Evolutionary conservation across 495 filamentous ascomycete genomes (phyloP).

Genomic region (Lentithecium fluviatile): DNA sequence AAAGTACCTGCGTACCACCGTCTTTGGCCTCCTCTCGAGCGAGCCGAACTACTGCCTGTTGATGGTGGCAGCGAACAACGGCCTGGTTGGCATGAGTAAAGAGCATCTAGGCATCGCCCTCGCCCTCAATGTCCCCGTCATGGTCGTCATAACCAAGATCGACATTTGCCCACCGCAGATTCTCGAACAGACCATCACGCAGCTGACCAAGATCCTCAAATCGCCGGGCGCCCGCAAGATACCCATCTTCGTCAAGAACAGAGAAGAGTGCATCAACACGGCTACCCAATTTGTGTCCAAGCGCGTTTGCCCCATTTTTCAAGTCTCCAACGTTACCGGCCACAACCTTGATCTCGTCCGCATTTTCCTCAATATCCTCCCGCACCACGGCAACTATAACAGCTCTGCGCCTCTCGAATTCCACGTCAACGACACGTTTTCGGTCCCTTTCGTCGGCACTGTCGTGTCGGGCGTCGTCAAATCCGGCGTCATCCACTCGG

Average conservation of each 20-base stretch:
- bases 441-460: conserved; percentile 95
- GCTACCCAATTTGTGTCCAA: conserved; percentile 95
- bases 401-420: conserved; percentile 88
- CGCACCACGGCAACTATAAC: conserved; percentile 92
- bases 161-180: conserved; percentile 98
- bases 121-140: conserved; percentile 92
- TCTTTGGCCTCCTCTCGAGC: conserved; percentile 91
- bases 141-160: conserved; percentile 98
- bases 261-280: conserved; percentile 88
- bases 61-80: conserved; percentile 99
- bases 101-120: conserved; percentile 96
- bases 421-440: conserved; percentile 96
- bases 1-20: conserved; percentile 90
- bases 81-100: conserved; percentile 95
- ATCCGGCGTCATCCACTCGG: conserved; percentile 79
- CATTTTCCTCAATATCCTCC: conserved; percentile 91
- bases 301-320: conserved; percentile 95
- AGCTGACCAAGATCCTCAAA: conserved; percentile 88
- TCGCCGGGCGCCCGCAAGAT: conserved; percentile 92
- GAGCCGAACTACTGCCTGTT: conserved; percentile 96
- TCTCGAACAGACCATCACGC: conserved; percentile 87
- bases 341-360: conserved; percentile 77
- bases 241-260: conserved; percentile 92
- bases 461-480: conserved; percentile 95
- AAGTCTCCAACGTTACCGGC: conserved; percentile 96